Conservation (phyloP, 371 early-diverging fungal species). For the Mucor saturninus region DNA sequence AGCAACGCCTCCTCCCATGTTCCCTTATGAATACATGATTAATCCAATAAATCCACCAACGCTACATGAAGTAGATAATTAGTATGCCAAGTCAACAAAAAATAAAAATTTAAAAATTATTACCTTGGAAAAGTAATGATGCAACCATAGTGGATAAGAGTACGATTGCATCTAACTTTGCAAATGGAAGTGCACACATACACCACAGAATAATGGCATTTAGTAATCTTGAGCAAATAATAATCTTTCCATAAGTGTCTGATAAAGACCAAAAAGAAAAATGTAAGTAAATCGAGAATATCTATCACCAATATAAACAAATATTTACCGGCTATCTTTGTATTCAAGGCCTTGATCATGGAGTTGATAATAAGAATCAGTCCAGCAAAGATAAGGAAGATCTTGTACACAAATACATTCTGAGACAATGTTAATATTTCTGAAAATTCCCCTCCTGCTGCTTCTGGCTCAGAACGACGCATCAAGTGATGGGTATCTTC, state of each 20-base stretch:
- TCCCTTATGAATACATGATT: not conserved
- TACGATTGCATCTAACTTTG: slow-evolving; percentile 46
- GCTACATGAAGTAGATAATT: not conserved
- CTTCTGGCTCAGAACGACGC: slow-evolving; percentile 29
- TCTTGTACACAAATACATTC: slow-evolving; percentile 53
- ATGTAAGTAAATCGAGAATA: not conserved
- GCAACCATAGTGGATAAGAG: slow-evolving; percentile 48
- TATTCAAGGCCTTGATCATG: slow-evolving; percentile 54
- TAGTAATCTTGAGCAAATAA: slow-evolving; percentile 46
- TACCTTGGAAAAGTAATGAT: slow-evolving; percentile 52
- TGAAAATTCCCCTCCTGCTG: slow-evolving; percentile 2
- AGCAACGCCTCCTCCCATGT: too few relatives aligned
- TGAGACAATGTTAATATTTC: slow-evolving; percentile 23
- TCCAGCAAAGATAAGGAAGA: slow-evolving; percentile 53
- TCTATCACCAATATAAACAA: not conserved
- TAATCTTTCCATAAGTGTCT: slow-evolving; percentile 54
- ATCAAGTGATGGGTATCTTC: slow-evolving; percentile 1
- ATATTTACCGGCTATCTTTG: slow-evolving; percentile 41
- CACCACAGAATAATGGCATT: slow-evolving; percentile 51
- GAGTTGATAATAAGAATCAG: slow-evolving; percentile 50
- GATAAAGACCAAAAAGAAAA: not conserved
- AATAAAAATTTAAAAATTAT: not conserved
- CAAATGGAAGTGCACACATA: slow-evolving; percentile 56
- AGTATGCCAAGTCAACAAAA: not conserved
- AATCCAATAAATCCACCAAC: slow-evolving; percentile 1